Base-by-base conservation (phyloP, 2,329 filamentous ascomycete genomes). In the Fusarium sterilihyphosum region DNA sequence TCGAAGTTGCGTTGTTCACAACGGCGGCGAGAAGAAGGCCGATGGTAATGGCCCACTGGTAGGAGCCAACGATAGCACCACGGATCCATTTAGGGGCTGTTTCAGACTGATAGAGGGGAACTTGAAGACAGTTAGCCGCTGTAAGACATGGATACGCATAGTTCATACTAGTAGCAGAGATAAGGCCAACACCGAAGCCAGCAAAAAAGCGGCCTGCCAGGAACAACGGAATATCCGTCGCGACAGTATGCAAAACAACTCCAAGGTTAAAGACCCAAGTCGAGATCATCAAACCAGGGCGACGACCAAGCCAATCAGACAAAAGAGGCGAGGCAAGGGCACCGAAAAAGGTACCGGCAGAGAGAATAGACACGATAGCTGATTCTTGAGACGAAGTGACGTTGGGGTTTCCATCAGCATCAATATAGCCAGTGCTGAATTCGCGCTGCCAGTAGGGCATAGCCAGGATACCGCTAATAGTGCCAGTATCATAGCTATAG, bases 331-430 rank as follows among this genome's bases (percentile, higher is more conserved):
- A 90, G 16, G 80, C 82, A n/a, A 95, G 86, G 16, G 92, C 89
- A 40, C 93, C 93, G 73, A 94, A 92, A 83, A 95, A 95, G 8
- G 93, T 94, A 58, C 93, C 93, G 14, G 91, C 92, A 0, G 92
- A 94, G 22, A 95, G 87, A 74, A 94, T 94, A 11, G 92, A 94
- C 35, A 93, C 92, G 65, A 93, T 90, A 40, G 90, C 85, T 1
- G 92, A 92, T 52, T 89, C 85, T 67, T 90, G 86, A 0, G 86
- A 83, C 2, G 91, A 84, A 5, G 85, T 86, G 35, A 91, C 70
- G 53, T 73, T 77, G 5, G 61, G 74, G 24, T 79, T 68, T 31
- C 74, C 76, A 3, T 79, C 54, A 11, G 76, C 47, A n/a, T 81
- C 78, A 22, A 50, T 57, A 53, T 76, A 79, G 13, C 79, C 79